Conservation (phyloP, 2,329 filamentous ascomycete genomes). For the Claviceps sorghi region DNA sequence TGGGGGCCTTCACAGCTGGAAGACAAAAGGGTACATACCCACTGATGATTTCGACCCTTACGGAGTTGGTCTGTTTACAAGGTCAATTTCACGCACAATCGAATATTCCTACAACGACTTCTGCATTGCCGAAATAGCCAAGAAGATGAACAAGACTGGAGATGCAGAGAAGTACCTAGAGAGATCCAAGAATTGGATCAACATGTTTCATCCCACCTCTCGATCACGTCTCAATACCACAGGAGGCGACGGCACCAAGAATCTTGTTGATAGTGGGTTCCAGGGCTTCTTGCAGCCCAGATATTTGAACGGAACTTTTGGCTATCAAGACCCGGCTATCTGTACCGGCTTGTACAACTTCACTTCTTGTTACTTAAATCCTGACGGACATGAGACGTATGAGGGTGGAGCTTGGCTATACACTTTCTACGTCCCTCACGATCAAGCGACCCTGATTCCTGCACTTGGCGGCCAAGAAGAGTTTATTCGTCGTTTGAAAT, state of each 20-base stretch:
- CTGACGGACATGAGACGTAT: conserved; percentile 35
- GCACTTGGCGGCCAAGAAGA: conserved; percentile 41
- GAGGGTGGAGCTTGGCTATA: conserved; percentile 61
- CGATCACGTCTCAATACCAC: conserved; percentile 9
- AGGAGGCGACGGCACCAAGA: background rate
- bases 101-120: conserved; percentile 75
- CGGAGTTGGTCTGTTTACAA: conserved; percentile 50
- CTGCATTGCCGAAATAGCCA: conserved; percentile 49
- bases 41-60: conserved; percentile 49
- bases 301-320: conserved; percentile 50
- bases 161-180: conserved; percentile 45
- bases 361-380: conserved; percentile 21
- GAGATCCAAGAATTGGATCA: conserved; percentile 53
- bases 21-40: conserved; percentile 57
- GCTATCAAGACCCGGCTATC: conserved; percentile 44
- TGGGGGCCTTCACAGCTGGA: conserved; percentile 59
- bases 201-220: conserved; percentile 37
- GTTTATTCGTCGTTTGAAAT: conserved; percentile 47
- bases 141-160: conserved; percentile 35
- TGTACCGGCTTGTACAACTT: conserved; percentile 29
- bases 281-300: conserved; percentile 57
- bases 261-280: conserved; percentile 5
- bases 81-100: conserved; percentile 58
- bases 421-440: conserved; percentile 42
- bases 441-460: conserved; percentile 32